A percentile compares a stretch with the other conserved stretches of the same genome.
Evolutionary conservation across 495 filamentous ascomycete genomes (phyloP).

Genomic region (Neurospora hispaniola): DNA sequence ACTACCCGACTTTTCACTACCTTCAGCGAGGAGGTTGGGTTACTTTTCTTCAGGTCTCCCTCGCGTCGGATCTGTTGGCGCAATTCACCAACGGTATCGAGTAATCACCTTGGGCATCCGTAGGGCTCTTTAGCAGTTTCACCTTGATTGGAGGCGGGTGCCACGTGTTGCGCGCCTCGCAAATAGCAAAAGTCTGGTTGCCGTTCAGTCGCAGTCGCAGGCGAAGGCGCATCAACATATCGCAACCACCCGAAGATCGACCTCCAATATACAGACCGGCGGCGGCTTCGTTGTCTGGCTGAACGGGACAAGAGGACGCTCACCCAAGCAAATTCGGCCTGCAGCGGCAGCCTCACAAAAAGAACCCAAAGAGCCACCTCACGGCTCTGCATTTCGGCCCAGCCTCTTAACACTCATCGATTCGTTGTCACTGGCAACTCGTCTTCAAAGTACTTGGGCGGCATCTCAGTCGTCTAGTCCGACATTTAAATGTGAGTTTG

Average conservation of each 20-base stretch:
- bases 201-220: neutral
- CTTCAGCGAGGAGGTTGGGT: neutral
- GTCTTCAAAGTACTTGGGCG: neutral
- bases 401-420: neutral
- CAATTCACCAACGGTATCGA: neutral
- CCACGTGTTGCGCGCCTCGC: neutral
- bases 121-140: neutral
- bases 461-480: neutral
- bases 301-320: neutral
- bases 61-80: neutral
- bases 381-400: neutral
- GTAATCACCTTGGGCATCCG: neutral
- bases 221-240: neutral
- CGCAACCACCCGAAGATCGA: neutral
- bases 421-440: neutral
- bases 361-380: neutral
- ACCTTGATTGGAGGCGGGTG: neutral
- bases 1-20: neutral
- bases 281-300: neutral
- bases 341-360: neutral
- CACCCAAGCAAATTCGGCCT: neutral
- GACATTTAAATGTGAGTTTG: neutral
- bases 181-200: neutral
- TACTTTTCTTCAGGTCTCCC: neutral
- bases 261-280: neutral